A percentile compares a stretch with the other conserved stretches of the same genome.
Evolutionary conservation across 1,139 yeast species (phyloP).

Genomic region (Yamadazyma atmosphaerica): DNA sequence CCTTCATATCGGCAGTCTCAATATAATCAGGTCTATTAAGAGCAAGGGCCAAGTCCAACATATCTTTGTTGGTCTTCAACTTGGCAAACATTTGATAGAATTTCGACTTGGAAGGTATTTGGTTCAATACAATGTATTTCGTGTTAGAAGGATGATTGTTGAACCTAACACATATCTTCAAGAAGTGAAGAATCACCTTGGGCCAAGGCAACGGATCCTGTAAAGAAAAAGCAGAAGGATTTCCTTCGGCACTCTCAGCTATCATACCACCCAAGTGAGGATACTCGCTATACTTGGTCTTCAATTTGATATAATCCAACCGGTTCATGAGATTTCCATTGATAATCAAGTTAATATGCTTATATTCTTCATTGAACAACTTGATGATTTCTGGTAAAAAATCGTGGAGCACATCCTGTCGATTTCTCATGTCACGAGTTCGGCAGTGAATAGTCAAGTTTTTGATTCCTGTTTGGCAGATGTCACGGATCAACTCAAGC

Average conservation of each 20-base stretch:
- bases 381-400: constrained; percentile 62
- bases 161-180: constrained; percentile 51
- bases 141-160: constrained; percentile 71
- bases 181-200: constrained; percentile 50
- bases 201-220: constrained; percentile 55
- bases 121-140: constrained; percentile 75
- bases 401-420: constrained; percentile 74
- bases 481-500: constrained; percentile 54
- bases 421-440: constrained; percentile 83
- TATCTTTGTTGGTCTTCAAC: constrained; percentile 56
- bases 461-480: constrained; percentile 78
- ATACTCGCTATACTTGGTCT: constrained; percentile 41
- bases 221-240: constrained; percentile 70
- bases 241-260: constrained; percentile 86
- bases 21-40: background rate
- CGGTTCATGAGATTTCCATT: constrained; percentile 74
- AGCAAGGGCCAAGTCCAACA: constrained; percentile 29
- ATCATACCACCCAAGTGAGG: constrained; percentile 80
- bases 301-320: constrained; percentile 55
- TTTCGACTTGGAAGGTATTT: constrained; percentile 75
- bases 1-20: constrained; percentile 28
- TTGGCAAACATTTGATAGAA: constrained; percentile 59
- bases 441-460: constrained; percentile 91
- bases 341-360: constrained; percentile 63
- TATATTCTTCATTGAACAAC: constrained; percentile 36